Conservation (phyloP, 2,329 filamentous ascomycete species). For the Fonsecaea multimorphosa region DNA sequence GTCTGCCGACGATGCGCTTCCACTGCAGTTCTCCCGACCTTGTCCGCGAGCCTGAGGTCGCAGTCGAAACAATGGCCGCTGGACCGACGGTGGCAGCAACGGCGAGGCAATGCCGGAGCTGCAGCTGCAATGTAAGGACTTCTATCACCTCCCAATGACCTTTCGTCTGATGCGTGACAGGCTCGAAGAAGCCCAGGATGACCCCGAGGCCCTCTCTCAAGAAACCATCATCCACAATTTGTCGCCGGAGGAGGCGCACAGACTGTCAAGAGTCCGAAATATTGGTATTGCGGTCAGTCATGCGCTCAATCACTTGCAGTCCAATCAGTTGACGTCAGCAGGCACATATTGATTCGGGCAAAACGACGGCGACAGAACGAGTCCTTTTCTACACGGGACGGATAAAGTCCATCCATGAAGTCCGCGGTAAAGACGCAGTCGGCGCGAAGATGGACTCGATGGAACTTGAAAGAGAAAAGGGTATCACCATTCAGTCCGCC, state of each 20-base stretch:
- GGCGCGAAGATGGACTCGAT: slow-evolving; percentile 99
- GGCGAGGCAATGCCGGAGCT: slow-evolving; percentile 50
- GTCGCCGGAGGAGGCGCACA: slow-evolving; percentile 75
- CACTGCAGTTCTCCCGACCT: slow-evolving; percentile 23
- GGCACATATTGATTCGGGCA: slow-evolving; percentile 98
- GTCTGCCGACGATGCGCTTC: slow-evolving; percentile 48
- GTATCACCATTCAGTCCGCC: slow-evolving; percentile 98
- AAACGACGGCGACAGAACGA: slow-evolving; percentile 94
- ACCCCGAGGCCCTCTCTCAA: slow-evolving; percentile 62
- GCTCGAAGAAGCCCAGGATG: slow-evolving; percentile 63
- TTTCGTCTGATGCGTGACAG: slow-evolving; percentile 41
- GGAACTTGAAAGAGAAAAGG: slow-evolving; percentile 97
- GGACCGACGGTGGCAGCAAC: slow-evolving; percentile 51
- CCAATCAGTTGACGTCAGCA: slow-evolving; percentile 45
- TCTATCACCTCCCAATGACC: not conserved
- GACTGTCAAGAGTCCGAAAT: slow-evolving; percentile 84
- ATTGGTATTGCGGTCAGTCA: slow-evolving; percentile 89
- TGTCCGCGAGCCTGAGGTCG: slow-evolving; percentile 11
- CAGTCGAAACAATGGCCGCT: slow-evolving; percentile 42
- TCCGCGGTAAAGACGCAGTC: slow-evolving; percentile 89
- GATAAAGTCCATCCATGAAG: slow-evolving; percentile 96
- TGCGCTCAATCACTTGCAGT: not conserved
- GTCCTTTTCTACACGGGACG: slow-evolving; percentile 98
- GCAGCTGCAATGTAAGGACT: slow-evolving; percentile 53
- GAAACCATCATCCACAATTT: slow-evolving; percentile 78